Evolutionary conservation across 148 eudicot species (phyloP), one percentile per base, ranked within the genome.

Genomic region (Fagopyrum esculentum): DNA sequence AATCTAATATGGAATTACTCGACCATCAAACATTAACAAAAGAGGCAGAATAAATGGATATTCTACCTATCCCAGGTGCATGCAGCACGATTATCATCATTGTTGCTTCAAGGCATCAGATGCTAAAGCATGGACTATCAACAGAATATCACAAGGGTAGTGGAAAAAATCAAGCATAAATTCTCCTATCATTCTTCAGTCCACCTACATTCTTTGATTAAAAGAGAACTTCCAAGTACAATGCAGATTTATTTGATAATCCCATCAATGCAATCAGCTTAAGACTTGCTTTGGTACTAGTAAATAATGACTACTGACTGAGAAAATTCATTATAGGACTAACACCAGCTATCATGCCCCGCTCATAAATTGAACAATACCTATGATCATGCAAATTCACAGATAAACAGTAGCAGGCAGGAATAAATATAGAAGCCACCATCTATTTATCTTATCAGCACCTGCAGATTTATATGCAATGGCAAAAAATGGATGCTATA

Each of bases 81-180:
- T 85, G 85, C 80, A 91, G 90, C 88, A 92, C 88, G 12, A 88
- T 91, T 83, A 80, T 82, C 45, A 80, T 76, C 79, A 45, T 84
- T 40, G 35, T 86, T 90, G 45, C 87, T 83, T 72, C 77, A 87
- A 75, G 89, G 83, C 74, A 60, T 74, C 46, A 48, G 26, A 63
- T 77, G 85, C 81, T 88, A 82, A 89, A 89, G 75, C 97, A 90
- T 9, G 91, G 92, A 76, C 91, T 89, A 59, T 87, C 91, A 66
- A 78, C 77, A 43, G 82, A 56, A 82, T 81, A 80, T 89, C 75
- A 88, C 97, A 79, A 91, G 81, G 12, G 91, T 89, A 82, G 87
- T 79, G 85, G 91, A 95, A 81, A 91, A 87, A 82, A 91, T 84
- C 88, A 88, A 91, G 93, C 90, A 81, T 91, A 93, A 86, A 87